Percentiles rank a stretch among this genome's conserved stretches.
These are phyloP conservation scores for Phaeosphaeria sp. DNA, from an alignment of 2,329 filamentous ascomycete species.

Conservation along the genomic window DNA sequence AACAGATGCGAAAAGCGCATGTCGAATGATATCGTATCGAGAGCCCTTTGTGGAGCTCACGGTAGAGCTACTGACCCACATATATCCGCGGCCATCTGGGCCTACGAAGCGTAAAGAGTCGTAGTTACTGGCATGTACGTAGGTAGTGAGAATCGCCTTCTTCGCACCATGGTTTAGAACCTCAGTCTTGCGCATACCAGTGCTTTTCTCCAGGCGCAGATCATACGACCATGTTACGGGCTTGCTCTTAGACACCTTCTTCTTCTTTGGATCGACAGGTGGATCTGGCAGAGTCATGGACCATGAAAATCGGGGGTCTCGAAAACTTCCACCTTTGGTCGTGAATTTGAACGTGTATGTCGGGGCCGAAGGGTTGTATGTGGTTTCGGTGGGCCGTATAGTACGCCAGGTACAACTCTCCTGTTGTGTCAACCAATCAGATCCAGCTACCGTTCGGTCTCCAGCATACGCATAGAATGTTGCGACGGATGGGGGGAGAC, in stretches of 20 bases:
- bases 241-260: constrained; percentile 5
- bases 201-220: constrained; percentile 29
- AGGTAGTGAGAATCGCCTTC: constrained; percentile 34
- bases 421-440: constrained; percentile 36
- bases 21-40: constrained; percentile 39
- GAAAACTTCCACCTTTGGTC: constrained; percentile 27
- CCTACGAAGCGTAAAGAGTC: constrained; percentile 41
- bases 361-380: constrained; percentile 17
- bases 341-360: constrained; percentile 36
- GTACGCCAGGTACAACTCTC: constrained; percentile 30
- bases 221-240: constrained; percentile 34
- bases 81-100: constrained; percentile 33
- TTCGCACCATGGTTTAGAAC: constrained; percentile 22
- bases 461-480: constrained; percentile 29
- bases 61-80: constrained; percentile 40
- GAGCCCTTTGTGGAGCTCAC: constrained; percentile 29
- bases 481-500: constrained; percentile 22
- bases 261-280: background rate
- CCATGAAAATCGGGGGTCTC: constrained; percentile 37
- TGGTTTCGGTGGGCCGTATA: constrained; percentile 21
- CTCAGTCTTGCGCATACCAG: constrained; percentile 35
- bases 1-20: constrained; percentile 39
- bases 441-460: constrained; percentile 12
- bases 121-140: constrained; percentile 40
- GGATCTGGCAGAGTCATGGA: constrained; percentile 25